Base-by-base conservation (phyloP, 2,329 filamentous ascomycete genomes). In the Thielaviopsis euricoi region DNA sequence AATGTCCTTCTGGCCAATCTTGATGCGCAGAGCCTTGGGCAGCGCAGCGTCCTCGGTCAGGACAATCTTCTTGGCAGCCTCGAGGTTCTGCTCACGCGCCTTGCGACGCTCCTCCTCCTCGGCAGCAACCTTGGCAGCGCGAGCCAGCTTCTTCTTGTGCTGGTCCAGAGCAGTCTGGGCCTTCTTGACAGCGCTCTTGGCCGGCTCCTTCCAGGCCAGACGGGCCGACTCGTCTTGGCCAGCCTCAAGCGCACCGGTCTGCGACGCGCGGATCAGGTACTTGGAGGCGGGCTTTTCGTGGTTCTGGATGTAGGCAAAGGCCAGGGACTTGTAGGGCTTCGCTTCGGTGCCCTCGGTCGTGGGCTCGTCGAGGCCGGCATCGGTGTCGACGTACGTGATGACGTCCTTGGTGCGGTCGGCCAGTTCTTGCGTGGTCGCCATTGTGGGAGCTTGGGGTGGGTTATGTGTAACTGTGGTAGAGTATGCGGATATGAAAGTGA, bases 121-220 rank as follows among this genome's bases (percentile, higher is more conserved):
- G 52, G 85, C 81, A 58, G 82, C 84, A 62, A 82, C 73, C 67
- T 89, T 84, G 64, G 84, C 78, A 70, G 86, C 86, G 72, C 89
- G 89, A 64, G 80, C 80, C 51, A 85, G 78, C 77, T 95, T 95
- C 78, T 89, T 90, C 79, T 88, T 86, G 71, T 87, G 82, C 62
- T 78, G 76, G 64, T 89, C 86, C 63, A 82, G 82, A 62, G 82
- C 82, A 69, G 82, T 83, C 73, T 81, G 81, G 3, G 85, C 86
- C 73, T 94, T 94, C 76, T 95, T 95, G 67, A 89, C 70, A 22
- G 87, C 88, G 61, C 85, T 86, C 75, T 93, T 94, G 61, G 86
- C 84, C 21, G 82, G 85, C 58, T 85, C 83, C 73, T 90, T 91
- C 86, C 85, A 95, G 64, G 82, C 78, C 62, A 84, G 71, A 63